Evolutionary conservation across 2,329 filamentous ascomycete genomes (phyloP).

Genomic region (Periconia sp.): DNA sequence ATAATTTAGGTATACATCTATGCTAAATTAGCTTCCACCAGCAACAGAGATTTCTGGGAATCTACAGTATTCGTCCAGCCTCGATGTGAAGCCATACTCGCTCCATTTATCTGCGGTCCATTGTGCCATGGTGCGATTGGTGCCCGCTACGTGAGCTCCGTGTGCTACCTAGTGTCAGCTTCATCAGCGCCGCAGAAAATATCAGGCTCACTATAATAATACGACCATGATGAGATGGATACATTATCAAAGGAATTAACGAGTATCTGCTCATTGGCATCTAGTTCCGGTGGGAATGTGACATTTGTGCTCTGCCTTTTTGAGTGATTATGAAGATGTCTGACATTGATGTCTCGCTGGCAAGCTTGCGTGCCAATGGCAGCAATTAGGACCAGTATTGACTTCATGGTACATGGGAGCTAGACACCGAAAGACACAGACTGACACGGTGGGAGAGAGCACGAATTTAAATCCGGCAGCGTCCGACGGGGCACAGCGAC

Average conservation of each 20-base stretch:
- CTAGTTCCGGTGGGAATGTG: constrained; percentile 41
- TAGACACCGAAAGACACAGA: not conserved
- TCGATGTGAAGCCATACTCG: constrained; percentile 43
- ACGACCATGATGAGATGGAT: constrained; percentile 46
- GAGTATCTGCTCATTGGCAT: constrained; percentile 46
- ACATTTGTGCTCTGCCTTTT: constrained; percentile 33
- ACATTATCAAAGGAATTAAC: constrained; percentile 49
- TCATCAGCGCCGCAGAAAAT: not conserved
- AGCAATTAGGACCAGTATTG: constrained; percentile 26
- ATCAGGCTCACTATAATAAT: constrained; percentile 43
- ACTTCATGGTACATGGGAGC: constrained; percentile 28
- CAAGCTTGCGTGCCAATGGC: constrained; percentile 42
- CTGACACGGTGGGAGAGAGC: no score
- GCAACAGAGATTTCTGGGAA: not conserved
- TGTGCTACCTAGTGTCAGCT: constrained; percentile 32
- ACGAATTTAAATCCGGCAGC: no score
- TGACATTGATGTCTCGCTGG: constrained; percentile 37
- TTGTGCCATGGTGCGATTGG: constrained; percentile 47
- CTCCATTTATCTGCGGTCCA: constrained; percentile 48
- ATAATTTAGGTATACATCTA: constrained; percentile 47
- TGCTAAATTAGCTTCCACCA: constrained; percentile 1
- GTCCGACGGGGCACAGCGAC: no score
- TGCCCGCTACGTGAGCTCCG: constrained; percentile 40
- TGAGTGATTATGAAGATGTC: constrained; percentile 27
- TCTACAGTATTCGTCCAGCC: constrained; percentile 45